Evolutionary conservation across 805 yeast genomes (phyloP).

Genomic region (Cyberlindnera japonica): DNA sequence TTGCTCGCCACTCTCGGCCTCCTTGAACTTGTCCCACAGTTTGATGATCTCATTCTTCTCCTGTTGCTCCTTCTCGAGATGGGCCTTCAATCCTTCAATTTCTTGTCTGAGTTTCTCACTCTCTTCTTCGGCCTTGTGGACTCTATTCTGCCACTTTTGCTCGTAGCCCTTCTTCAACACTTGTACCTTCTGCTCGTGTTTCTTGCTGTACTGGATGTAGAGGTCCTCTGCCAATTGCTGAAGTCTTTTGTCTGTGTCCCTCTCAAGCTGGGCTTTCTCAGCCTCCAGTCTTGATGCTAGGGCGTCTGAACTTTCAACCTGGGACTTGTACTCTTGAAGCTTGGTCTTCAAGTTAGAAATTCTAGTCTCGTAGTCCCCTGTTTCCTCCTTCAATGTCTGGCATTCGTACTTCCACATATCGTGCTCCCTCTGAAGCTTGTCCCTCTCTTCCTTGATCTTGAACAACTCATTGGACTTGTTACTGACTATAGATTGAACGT

Average conservation of each 20-base stretch:
- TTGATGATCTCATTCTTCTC: slow-evolving; percentile 56
- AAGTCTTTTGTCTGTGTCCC: slow-evolving; percentile 49
- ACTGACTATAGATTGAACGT: slow-evolving; percentile 30
- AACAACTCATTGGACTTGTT: slow-evolving; percentile 28
- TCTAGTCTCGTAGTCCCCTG: slow-evolving; percentile 23
- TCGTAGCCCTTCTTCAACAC: slow-evolving; percentile 58
- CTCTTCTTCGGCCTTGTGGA: slow-evolving; percentile 39
- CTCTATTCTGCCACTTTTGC: slow-evolving; percentile 45
- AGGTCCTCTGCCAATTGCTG: slow-evolving; percentile 65
- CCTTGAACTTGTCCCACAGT: slow-evolving; percentile 39
- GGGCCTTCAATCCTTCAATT: slow-evolving; percentile 46
- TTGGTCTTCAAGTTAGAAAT: slow-evolving; percentile 20
- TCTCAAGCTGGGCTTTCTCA: slow-evolving; percentile 38
- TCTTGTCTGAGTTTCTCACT: slow-evolving; percentile 47
- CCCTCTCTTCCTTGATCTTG: slow-evolving; percentile 28
- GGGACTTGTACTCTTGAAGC: slow-evolving; percentile 20
- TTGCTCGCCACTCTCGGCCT: slow-evolving; percentile 9
- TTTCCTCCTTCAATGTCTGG: slow-evolving; percentile 25
- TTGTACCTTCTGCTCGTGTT: slow-evolving; percentile 70
- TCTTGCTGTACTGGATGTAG: slow-evolving; percentile 69
- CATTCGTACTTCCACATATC: slow-evolving; percentile 25
- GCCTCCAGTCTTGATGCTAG: slow-evolving; percentile 30
- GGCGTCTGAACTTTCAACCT: slow-evolving; percentile 23
- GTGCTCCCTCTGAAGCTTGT: slow-evolving; percentile 20
- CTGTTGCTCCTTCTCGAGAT: slow-evolving; percentile 46